Percentiles rank a stretch among this genome's conserved stretches.
Evolutionary conservation across 2,329 filamentous ascomycete species (phyloP).

Genomic region (Teratosphaeria nubilosa): DNA sequence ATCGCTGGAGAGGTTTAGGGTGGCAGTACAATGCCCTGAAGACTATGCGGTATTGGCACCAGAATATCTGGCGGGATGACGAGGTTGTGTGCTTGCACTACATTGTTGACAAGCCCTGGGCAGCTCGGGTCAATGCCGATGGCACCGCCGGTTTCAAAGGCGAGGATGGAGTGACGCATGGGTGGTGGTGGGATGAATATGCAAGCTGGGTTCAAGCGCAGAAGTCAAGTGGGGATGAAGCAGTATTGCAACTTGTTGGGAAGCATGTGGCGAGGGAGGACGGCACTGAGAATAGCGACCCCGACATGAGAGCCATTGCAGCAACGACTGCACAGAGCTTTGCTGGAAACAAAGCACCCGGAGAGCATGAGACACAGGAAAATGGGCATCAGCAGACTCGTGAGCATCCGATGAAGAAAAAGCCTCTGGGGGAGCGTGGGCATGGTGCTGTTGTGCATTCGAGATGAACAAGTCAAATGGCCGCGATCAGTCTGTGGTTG

Average conservation of each 20-base stretch:
- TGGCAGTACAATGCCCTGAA: slow-evolving; percentile 47
- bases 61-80: slow-evolving; percentile 40
- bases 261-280: slow-evolving; percentile 15
- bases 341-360: slow-evolving; percentile 11
- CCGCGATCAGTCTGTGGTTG: background rate
- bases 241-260: slow-evolving; percentile 18
- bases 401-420: background rate
- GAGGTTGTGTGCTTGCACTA: slow-evolving; percentile 42
- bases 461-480: slow-evolving; percentile 1
- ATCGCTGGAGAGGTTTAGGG: slow-evolving; percentile 34
- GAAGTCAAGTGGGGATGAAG: slow-evolving; percentile 26
- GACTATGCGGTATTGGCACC: slow-evolving; percentile 45
- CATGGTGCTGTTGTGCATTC: slow-evolving; percentile 9
- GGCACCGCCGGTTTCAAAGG: slow-evolving; percentile 40
- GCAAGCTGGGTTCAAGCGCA: slow-evolving; percentile 27
- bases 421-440: slow-evolving; percentile 8
- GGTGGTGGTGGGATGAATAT: slow-evolving; percentile 44
- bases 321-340: slow-evolving; percentile 21
- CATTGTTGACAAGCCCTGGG: slow-evolving; percentile 49
- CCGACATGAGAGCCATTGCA: slow-evolving; percentile 20
- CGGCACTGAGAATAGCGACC: slow-evolving; percentile 12
- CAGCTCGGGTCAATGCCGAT: slow-evolving; percentile 31
- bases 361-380: background rate
- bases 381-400: background rate
- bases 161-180: slow-evolving; percentile 42